phyloP scores from a whole-genome alignment of 805 yeast species.

The Komagataella phaffii region DNA sequence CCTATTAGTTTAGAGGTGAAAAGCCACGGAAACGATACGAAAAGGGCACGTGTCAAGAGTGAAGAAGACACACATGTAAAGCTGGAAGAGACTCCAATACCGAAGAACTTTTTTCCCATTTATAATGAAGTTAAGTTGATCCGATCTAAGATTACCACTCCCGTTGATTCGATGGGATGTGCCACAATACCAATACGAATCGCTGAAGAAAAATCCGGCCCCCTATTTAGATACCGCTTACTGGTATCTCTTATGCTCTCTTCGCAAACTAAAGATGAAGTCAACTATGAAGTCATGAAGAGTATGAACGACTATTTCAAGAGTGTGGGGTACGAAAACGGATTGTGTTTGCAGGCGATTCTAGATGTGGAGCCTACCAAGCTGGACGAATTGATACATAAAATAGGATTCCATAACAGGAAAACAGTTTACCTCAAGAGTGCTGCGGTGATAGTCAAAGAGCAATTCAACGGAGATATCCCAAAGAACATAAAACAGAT shows the following conservation, averaged over 20 bases:
- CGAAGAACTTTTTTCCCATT: constrained; percentile 38
- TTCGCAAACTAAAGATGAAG: constrained; percentile 86
- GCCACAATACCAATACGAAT: constrained; percentile 39
- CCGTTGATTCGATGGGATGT: constrained; percentile 86
- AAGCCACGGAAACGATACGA: background rate
- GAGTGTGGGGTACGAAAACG: constrained; percentile 26
- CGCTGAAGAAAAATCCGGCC: constrained; percentile 21
- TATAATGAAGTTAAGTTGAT: constrained; percentile 50
- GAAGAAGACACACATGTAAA: background rate
- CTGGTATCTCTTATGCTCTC: constrained; percentile 76
- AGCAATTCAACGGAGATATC: constrained; percentile 47
- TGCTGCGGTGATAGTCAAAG: constrained; percentile 39
- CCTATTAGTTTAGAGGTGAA: background rate
- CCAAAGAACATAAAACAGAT: constrained; percentile 61
- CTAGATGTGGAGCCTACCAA: constrained; percentile 34
- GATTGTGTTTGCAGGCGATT: constrained; percentile 45
- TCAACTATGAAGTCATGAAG: constrained; percentile 60
- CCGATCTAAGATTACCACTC: constrained; percentile 58
- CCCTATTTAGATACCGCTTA: constrained; percentile 51
- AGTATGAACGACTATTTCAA: constrained; percentile 36
- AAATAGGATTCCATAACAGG: constrained; percentile 79
- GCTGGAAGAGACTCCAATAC: constrained; percentile 7
- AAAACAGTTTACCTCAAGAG: constrained; percentile 61
- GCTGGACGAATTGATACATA: constrained; percentile 52
- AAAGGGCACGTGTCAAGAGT: background rate